Evolutionary conservation across 768 basidiomycete species (phyloP).

Genomic region (Suillus subaureus): DNA sequence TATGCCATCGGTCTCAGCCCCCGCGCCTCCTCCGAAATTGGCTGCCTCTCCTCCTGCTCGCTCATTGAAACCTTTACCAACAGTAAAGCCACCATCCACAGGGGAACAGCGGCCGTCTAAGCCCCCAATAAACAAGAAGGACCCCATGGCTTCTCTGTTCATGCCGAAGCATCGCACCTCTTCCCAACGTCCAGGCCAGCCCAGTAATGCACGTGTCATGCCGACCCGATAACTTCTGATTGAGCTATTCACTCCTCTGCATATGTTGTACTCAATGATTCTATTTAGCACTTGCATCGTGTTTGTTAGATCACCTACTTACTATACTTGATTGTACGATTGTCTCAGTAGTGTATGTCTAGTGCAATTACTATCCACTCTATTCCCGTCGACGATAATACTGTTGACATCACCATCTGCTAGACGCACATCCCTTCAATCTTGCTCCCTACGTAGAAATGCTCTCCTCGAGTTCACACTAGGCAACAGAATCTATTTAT

Average conservation of each 20-base stretch:
- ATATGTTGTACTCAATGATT: neutral
- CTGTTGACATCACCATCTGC: neutral
- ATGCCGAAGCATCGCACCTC: conserved; percentile 75
- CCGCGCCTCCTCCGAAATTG: conserved; percentile 10
- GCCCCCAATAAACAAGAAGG: conserved; percentile 52
- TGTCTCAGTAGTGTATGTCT: neutral
- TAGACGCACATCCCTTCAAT: neutral
- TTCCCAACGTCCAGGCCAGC: conserved; percentile 51
- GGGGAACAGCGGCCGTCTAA: conserved; percentile 38
- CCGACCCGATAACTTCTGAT: conserved; percentile 21
- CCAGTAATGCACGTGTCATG: conserved; percentile 21
- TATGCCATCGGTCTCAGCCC: neutral
- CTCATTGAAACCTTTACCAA: conserved; percentile 11
- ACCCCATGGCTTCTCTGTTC: conserved; percentile 63
- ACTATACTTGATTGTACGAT: neutral
- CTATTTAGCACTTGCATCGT: neutral
- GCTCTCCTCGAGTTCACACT: neutral
- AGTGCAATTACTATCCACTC: neutral
- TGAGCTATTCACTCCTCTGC: too few relatives aligned
- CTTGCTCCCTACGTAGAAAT: neutral
- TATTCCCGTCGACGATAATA: neutral
- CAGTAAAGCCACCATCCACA: conserved; percentile 19
- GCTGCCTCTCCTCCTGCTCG: conserved; percentile 34
- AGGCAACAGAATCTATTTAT: neutral
- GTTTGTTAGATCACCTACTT: neutral